These are phyloP conservation scores for Sporisorium exsertum DNA, from an alignment of 1,284 basidiomycete species.

Conservation along the genomic window DNA sequence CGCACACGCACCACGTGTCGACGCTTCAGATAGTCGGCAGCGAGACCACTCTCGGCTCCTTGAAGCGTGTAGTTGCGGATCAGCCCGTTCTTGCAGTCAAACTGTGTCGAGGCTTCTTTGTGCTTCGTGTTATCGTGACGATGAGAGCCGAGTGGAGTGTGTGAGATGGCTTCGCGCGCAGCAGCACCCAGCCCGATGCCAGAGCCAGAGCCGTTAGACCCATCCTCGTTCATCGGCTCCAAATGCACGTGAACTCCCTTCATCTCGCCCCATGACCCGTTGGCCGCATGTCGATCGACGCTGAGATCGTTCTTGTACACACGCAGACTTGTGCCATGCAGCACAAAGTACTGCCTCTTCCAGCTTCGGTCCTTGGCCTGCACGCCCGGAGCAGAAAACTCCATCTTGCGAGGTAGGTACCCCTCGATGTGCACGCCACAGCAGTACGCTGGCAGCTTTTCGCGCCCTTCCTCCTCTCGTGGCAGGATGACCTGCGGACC, in stretches of 20 bases:
- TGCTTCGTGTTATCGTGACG: slow-evolving; percentile 16
- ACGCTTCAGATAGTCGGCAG: slow-evolving; percentile 93
- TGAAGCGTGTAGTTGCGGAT: slow-evolving; percentile 83
- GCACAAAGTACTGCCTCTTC: slow-evolving; percentile 86
- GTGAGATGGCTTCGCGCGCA: slow-evolving; percentile 48
- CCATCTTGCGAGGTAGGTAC: slow-evolving; percentile 91
- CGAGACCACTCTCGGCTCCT: slow-evolving; percentile 89
- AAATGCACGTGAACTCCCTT: slow-evolving; percentile 58
- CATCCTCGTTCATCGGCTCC: slow-evolving; percentile 60
- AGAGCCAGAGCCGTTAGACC: slow-evolving; percentile 38
- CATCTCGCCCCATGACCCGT: slow-evolving; percentile 69
- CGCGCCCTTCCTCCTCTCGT: slow-evolving; percentile 77
- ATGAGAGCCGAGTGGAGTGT: slow-evolving; percentile 31
- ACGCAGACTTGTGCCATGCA: slow-evolving; percentile 89
- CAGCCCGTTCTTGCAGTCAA: slow-evolving; percentile 63
- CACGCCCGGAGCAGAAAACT: slow-evolving; percentile 85
- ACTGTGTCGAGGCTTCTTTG: slow-evolving; percentile 17
- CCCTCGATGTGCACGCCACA: slow-evolving; percentile 88
- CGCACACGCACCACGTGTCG: slow-evolving; percentile 94
- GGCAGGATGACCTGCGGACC: slow-evolving; percentile 59
- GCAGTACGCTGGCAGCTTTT: slow-evolving; percentile 83
- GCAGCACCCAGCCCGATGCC: slow-evolving; percentile 35
- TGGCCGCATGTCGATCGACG: slow-evolving; percentile 63
- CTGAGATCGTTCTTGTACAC: slow-evolving; percentile 78
- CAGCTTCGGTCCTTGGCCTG: slow-evolving; percentile 92